phyloP scores from a whole-genome alignment of 1,284 basidiomycete genomes.

The Schizophyllum amplum region DNA sequence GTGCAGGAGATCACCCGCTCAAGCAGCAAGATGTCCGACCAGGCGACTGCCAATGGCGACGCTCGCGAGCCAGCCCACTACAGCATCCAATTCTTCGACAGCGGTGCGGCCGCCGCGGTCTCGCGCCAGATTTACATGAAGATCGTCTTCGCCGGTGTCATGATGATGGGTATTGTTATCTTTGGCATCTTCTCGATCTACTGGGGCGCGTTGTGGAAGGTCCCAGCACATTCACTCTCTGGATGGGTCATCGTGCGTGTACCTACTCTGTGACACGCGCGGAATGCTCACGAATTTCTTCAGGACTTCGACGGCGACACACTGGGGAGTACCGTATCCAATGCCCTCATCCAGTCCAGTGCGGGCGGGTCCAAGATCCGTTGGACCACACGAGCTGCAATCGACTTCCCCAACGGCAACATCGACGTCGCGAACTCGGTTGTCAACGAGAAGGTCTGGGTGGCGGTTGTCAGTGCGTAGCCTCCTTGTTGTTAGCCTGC shows the following conservation, averaged over 20 bases:
- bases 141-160: slow-evolving; percentile 22
- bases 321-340: slow-evolving; percentile 34
- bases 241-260: slow-evolving; percentile 36
- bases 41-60: slow-evolving; percentile 19
- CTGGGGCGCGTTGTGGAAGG: slow-evolving; percentile 40
- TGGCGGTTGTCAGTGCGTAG: slow-evolving; percentile 14
- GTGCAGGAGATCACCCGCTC: no score
- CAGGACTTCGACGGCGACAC: slow-evolving; percentile 48
- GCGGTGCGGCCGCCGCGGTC: slow-evolving; percentile 12
- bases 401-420: slow-evolving; percentile 33
- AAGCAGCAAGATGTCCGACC: neutral
- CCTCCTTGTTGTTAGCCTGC: neutral
- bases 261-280: neutral
- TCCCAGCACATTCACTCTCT: slow-evolving; percentile 25
- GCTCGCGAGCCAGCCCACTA: slow-evolving; percentile 10
- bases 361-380: slow-evolving; percentile 18
- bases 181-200: slow-evolving; percentile 38
- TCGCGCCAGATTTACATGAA: slow-evolving; percentile 30
- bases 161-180: slow-evolving; percentile 26
- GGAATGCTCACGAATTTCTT: neutral
- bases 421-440: slow-evolving; percentile 12
- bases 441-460: slow-evolving; percentile 15
- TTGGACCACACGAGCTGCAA: slow-evolving; percentile 32
- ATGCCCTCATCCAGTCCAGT: slow-evolving; percentile 22
- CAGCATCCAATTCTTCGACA: slow-evolving; percentile 19